Percentiles rank a stretch among this genome's conserved stretches.
These are phyloP conservation scores for Phaseolus lunatus DNA, from an alignment of 306 rosid species.

Conservation along the genomic window DNA sequence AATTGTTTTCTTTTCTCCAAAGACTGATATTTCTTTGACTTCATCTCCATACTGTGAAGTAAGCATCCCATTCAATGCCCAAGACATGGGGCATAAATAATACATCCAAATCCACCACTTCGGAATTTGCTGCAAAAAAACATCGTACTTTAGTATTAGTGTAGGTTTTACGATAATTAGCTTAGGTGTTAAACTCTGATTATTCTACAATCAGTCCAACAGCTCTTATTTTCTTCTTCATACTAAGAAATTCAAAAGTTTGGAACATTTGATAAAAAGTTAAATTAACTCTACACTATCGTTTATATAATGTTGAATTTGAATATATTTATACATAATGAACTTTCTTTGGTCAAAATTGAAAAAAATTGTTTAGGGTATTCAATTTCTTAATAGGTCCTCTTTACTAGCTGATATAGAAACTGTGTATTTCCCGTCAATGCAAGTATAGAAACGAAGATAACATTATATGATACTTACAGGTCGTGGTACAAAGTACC, in stretches of 20 bases:
- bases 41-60: conserved; percentile 69
- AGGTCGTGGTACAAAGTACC: conserved; percentile 62
- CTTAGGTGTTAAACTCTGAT: too few relatives aligned
- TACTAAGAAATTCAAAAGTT: too few relatives aligned
- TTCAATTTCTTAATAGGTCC: neutral
- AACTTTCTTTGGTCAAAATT: too few relatives aligned
- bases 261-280: too few relatives aligned
- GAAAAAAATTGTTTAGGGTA: too few relatives aligned
- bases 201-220: too few relatives aligned
- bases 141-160: neutral
- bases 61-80: conserved; percentile 71
- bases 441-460: neutral
- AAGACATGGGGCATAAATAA: conserved; percentile 65
- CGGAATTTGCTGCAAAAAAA: conserved; percentile 65
- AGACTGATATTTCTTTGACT: conserved; percentile 46
- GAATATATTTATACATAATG: too few relatives aligned
- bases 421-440: neutral
- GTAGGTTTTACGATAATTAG: too few relatives aligned
- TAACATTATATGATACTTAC: conserved; percentile 50
- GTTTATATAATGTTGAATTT: too few relatives aligned
- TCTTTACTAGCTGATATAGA: neutral
- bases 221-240: too few relatives aligned
- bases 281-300: too few relatives aligned
- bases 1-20: conserved; percentile 54
- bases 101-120: conserved; percentile 84